Base-by-base conservation (phyloP, 2,329 filamentous ascomycete species). In the Byssoonygena ceratinophila region DNA sequence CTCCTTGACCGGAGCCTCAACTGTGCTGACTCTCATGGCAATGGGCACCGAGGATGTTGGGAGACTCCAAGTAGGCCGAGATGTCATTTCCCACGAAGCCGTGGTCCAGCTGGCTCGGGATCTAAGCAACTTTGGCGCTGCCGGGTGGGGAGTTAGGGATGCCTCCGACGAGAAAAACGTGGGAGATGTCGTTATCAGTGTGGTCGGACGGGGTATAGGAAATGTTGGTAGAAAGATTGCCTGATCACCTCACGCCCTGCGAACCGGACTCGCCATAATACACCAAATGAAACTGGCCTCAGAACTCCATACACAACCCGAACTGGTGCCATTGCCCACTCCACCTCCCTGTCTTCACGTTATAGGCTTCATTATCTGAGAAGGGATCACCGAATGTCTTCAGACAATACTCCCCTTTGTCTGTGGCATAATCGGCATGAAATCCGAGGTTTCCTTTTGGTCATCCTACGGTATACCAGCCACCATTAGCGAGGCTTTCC, bases 21-120 rank as follows among this genome's bases (percentile, higher is more conserved):
- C 84, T 0, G 77, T 95, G 58, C 69, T 98, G 50, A 86, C 83
- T 16, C 74, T 98, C 57, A 98, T 98, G 92, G 88, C 90, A 31
- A 97, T 98, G 92, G 92, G 92, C 0, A 87, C 85, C 0, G 92
- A 97, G 66, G 92, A 98, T 68, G 89, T 98, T 12, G 92, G 92
- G 3, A 79, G 92, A 54, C 68, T 98, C 59, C 80, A 87, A 57
- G 66, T 98, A 54, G 88, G 90, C 29, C 83, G 81, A 61, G 85
- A 91, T 44, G 81, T 96, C 0, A 70, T 97, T 43, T 90, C 82
- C 0, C 85, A 83, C 2, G 87, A 95, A 65, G 84, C 87, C 55
- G 75, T 88, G 50, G 78, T 98, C 53, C 81, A 82, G 46, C 71
- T 96, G 51, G 90, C 87, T 9, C 78, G 92, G 61, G 92, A 98